phyloP scores from a whole-genome alignment of 148 eudicot species.

The Rhododendron henanense region DNA sequence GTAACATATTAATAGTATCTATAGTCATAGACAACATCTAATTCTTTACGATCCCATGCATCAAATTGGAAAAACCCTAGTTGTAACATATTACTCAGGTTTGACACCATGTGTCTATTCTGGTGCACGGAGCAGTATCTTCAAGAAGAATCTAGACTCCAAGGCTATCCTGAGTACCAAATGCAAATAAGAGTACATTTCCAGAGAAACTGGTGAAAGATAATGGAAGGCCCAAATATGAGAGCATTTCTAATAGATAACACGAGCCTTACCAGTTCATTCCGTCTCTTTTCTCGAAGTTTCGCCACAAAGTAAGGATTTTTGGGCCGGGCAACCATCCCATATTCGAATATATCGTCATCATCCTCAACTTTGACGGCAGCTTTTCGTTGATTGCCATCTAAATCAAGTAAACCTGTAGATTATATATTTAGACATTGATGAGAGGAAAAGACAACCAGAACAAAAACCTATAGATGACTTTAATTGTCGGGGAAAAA shows the following conservation, averaged over 20 bases:
- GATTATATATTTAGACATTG: not conserved
- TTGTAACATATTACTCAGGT: not conserved
- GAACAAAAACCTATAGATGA: not conserved
- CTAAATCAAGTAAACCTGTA: not conserved
- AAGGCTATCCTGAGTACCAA: not conserved
- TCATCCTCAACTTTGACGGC: conserved; percentile 6
- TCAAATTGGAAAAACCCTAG: not conserved
- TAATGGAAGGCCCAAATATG: not conserved
- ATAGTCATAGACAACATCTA: no score
- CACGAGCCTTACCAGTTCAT: conserved; percentile 19
- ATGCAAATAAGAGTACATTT: not conserved
- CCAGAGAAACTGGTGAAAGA: not conserved
- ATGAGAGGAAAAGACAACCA: not conserved
- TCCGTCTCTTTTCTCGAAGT: not conserved
- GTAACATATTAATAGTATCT: no score
- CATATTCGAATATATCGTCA: conserved; percentile 5
- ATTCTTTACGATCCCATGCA: no score
- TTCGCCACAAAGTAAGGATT: conserved; percentile 25
- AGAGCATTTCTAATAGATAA: not conserved
- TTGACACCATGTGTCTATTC: not conserved
- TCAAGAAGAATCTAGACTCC: not conserved
- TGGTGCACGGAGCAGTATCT: not conserved
- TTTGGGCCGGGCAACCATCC: conserved; percentile 9
- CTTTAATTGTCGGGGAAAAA: not conserved
- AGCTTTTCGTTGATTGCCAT: not conserved